Percentiles rank a stretch among this genome's conserved stretches.
These are phyloP conservation scores for Clavispora carvajalis DNA, from an alignment of 805 yeast genomes.

Conservation along the genomic window DNA sequence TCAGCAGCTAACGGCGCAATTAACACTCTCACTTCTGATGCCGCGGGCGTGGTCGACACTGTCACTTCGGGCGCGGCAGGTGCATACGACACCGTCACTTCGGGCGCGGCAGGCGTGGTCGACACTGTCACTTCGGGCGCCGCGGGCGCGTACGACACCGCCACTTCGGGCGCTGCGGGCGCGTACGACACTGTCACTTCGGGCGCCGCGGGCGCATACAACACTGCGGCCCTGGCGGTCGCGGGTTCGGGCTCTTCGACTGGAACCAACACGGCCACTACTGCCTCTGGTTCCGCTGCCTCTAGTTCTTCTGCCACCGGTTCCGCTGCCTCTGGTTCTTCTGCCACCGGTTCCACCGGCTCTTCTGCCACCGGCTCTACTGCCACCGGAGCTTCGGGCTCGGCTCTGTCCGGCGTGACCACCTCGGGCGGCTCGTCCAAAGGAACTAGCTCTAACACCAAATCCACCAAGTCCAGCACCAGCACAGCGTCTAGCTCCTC, in stretches of 20 bases:
- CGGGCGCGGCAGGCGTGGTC: constrained; percentile 8
- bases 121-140: constrained; percentile 7
- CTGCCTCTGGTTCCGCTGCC: constrained; percentile 4
- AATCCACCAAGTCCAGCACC: not conserved
- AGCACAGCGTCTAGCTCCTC: no score
- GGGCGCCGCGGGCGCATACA: constrained; percentile 11
- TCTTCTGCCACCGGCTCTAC: not conserved
- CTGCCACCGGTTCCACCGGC: constrained; percentile 3
- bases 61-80: constrained; percentile 6
- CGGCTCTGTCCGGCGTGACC: not conserved
- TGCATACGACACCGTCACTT: constrained; percentile 1
- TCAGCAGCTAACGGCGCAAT: constrained; percentile 4
- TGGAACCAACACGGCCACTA: not conserved
- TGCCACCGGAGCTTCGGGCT: no score
- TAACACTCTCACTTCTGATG: constrained; percentile 6
- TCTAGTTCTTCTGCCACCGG: constrained; percentile 3
- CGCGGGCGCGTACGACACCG: not conserved
- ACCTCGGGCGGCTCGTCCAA: not conserved
- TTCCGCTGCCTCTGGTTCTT: constrained; percentile 2
- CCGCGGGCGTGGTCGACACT: constrained; percentile 1
- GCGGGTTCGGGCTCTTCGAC: not conserved
- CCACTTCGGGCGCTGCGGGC: constrained; percentile 6
- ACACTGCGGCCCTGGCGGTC: not conserved
- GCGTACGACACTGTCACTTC: constrained; percentile 9
- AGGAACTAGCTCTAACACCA: not conserved